Conservation (phyloP, 495 filamentous ascomycete genomes). For the Lichenothelia convexa region DNA sequence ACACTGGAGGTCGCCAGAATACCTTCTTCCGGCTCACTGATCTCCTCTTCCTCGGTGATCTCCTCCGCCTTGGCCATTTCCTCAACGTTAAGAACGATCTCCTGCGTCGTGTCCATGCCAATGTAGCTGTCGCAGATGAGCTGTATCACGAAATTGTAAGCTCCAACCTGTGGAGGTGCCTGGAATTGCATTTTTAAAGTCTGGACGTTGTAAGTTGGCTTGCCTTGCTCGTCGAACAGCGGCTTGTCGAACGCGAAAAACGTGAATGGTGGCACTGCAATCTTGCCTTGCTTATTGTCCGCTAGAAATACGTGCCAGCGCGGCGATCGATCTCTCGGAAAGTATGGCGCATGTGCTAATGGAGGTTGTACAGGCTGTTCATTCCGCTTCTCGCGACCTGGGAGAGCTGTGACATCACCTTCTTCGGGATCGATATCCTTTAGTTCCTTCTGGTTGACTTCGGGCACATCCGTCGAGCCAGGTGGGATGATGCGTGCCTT, state of each 20-base stretch:
- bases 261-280: conserved; percentile 85
- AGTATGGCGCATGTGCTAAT: conserved; percentile 74
- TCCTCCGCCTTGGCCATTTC: conserved; percentile 69
- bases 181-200: conserved; percentile 96
- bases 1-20: conserved; percentile 18
- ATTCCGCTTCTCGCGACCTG: conserved; percentile 56
- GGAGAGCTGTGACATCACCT: conserved; percentile 73
- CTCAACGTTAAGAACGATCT: conserved; percentile 77
- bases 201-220: conserved; percentile 79
- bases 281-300: conserved; percentile 81
- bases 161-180: conserved; percentile 77
- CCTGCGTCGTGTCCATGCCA: conserved; percentile 75
- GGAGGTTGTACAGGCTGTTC: conserved; percentile 55
- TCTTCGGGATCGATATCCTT: conserved; percentile 87
- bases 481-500: conserved; percentile 91
- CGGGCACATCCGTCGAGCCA: conserved; percentile 51
- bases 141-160: conserved; percentile 85
- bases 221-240: conserved; percentile 50
- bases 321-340: conserved; percentile 72
- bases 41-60: conserved; percentile 74
- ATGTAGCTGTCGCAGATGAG: conserved; percentile 85
- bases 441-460: conserved; percentile 56
- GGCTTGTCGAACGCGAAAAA: conserved; percentile 82
- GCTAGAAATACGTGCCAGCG: conserved; percentile 86
- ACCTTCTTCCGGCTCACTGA: conserved; percentile 97